Percentiles rank a stretch among this genome's conserved stretches.
Conservation (phyloP, 345 rosid genomes). For the Ceriops tagal region DNA sequence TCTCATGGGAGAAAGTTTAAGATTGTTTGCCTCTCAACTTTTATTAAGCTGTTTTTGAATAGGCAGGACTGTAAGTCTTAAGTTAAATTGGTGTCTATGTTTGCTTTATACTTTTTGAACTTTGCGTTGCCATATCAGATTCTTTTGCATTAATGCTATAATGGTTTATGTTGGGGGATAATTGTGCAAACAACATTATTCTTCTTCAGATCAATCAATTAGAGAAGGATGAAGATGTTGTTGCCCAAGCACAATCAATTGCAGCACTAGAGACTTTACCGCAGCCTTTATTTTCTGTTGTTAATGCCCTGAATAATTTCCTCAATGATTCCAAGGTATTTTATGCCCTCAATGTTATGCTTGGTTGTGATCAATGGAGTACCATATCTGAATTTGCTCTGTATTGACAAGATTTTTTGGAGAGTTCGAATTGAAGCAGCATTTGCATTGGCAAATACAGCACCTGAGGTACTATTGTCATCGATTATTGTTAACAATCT, state of each 20-base stretch:
- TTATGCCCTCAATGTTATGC: constrained; percentile 11
- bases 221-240: constrained; percentile 97
- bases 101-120: neutral
- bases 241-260: constrained; percentile 92
- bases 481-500: neutral
- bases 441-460: constrained; percentile 79
- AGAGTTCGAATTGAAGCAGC: constrained; percentile 96
- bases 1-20: no score
- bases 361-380: constrained; percentile 9
- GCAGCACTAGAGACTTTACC: constrained; percentile 65
- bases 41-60: no score
- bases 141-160: neutral
- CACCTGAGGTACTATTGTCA: constrained; percentile 69
- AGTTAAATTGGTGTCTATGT: no score
- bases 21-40: no score
- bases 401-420: constrained; percentile 77
- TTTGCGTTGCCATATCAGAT: neutral
- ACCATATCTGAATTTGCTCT: constrained; percentile 8
- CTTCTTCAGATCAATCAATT: constrained; percentile 71
- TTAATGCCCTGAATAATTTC: constrained; percentile 70
- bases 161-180: neutral
- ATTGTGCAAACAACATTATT: neutral
- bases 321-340: constrained; percentile 79
- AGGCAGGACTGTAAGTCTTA: no score
- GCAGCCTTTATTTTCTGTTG: constrained; percentile 70